phyloP scores from a whole-genome alignment of 805 yeast genomes.

The Ogataea methylovora region DNA sequence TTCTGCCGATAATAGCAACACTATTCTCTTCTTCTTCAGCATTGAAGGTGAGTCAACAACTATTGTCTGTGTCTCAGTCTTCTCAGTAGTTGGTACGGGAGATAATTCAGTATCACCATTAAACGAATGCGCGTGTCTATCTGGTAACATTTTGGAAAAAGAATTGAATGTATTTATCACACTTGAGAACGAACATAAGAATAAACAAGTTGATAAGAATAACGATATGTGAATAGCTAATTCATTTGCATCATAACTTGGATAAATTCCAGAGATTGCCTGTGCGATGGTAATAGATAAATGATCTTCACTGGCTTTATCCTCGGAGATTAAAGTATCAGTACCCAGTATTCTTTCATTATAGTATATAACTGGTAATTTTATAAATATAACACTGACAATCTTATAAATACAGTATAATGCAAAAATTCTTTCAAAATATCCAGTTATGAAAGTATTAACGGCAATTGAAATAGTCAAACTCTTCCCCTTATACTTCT shows the following conservation, averaged over 20 bases:
- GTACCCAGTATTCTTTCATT: constrained; percentile 5
- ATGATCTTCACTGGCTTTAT: constrained; percentile 31
- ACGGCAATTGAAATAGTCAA: constrained; percentile 3
- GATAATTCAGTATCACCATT: too few relatives aligned
- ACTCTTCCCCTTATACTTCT: constrained; percentile 8
- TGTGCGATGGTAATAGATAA: constrained; percentile 42
- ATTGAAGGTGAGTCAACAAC: too few relatives aligned
- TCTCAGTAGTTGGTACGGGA: too few relatives aligned
- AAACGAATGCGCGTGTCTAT: neutral
- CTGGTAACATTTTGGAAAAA: constrained; percentile 22
- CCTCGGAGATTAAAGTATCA: constrained; percentile 2
- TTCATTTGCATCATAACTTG: constrained; percentile 27
- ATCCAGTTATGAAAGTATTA: too few relatives aligned
- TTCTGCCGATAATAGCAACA: constrained; percentile 20
- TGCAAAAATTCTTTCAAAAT: constrained; percentile 22
- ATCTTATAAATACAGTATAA: constrained; percentile 44
- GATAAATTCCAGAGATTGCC: constrained; percentile 20
- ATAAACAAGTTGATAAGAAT: constrained; percentile 49
- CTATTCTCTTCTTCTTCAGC: too few relatives aligned
- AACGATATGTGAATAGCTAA: constrained; percentile 40
- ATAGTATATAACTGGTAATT: constrained; percentile 27
- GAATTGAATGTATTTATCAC: constrained; percentile 56
- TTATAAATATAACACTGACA: constrained; percentile 31
- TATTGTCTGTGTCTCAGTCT: too few relatives aligned
- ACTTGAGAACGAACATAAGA: constrained; percentile 56